Base-by-base conservation (phyloP, 2,329 filamentous ascomycete genomes). In the Amauroascus verrucosus region DNA sequence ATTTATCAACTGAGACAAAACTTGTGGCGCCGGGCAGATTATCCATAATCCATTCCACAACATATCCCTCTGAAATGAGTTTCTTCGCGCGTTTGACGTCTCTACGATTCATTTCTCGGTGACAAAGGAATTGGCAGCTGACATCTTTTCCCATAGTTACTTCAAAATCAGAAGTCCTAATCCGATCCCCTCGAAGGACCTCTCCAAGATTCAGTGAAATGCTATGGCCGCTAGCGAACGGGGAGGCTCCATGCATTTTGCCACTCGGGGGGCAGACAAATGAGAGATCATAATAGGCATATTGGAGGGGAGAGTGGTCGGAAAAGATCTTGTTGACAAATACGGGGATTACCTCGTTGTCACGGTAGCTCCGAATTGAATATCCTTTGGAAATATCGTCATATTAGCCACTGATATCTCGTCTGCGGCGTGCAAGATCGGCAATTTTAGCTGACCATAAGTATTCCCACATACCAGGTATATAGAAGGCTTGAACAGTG, bases 41-140 rank as follows among this genome's bases (percentile, higher is more conserved):
- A 68, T 95, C 88, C 58, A 93, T 85, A 60, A 95, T 94, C 89
- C 88, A 95, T 69, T 95, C 88, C 1, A 84, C 83, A n/a, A 93
- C 82, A 67, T 93, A 94, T 33, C 85, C 86, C 51, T 89, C 80
- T 56, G 78, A 79, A 37, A 95, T 83, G 63, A 95, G 72, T 57
- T 89, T 76, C 60, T 79, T 80, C 3, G 86, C 85, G 65, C 81
- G 79, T 61, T 78, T 77, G 54, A 94, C 68, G 45, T 83, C 84
- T 44, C 75, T 74, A 37, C 80, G 77, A 57, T 79, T 78, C 14
- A 93, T 74, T 52, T 84, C 77, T 48, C 77, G 77, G 35, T 78
- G 84, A 71, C 89, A 93, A 9, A 95, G 77, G 61, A 83, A 78
- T 57, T 78, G 81, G 61, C 85, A 89, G 62, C 85, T 76, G 53